Base-by-base conservation (phyloP, 495 filamentous ascomycete species). In the Astrothelium macrocarpum region DNA sequence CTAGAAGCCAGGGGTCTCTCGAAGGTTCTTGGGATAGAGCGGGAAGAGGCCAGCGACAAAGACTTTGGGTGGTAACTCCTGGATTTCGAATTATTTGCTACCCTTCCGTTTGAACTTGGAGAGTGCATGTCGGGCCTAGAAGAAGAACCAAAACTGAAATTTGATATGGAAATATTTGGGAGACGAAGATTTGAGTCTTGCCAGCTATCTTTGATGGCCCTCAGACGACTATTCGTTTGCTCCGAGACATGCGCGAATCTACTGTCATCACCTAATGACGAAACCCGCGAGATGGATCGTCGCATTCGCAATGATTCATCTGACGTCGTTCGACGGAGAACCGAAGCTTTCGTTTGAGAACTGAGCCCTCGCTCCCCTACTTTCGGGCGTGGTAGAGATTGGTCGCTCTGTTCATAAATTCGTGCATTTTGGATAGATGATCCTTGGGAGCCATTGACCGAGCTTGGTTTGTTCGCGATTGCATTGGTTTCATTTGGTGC, bases 171-270 rank as follows among this genome's bases (percentile, higher is more conserved):
- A 12, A 70, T 76, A 65, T 81, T 79, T 14, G 84, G 85, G 65
- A 89, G 70, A 61, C 84, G 86, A 72, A 91, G 89, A 63, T 81
- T 90, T 12, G 87, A 85, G 70, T 93, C 92, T 72, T 86, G 85
- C 65, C 86, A 83, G 72, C 85, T 95, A 71, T 97, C 93, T 69
- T 85, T 87, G 73, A 97, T 94, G 1, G 93, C 93, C 76, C 95
- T 96, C 67, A 94, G 77, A 32, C 93, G 82, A 63, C 88, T 90
- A 67, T 97, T 97, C 62, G 90, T 86, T 70, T 90, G 85, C 59
- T 85, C 82, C 53, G 86, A 83, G 7, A 95, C 83, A 75, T 93
- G 79, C 59, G 87, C 82, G 73, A 93, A 97, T 53, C 87, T 83
- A n/a, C 84, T 81, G 65, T 94, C 90, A 69, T 96, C 90, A 1